Evolutionary conservation across 805 yeast genomes (phyloP).

Genomic region (Kluyveromyces aestuarii): DNA sequence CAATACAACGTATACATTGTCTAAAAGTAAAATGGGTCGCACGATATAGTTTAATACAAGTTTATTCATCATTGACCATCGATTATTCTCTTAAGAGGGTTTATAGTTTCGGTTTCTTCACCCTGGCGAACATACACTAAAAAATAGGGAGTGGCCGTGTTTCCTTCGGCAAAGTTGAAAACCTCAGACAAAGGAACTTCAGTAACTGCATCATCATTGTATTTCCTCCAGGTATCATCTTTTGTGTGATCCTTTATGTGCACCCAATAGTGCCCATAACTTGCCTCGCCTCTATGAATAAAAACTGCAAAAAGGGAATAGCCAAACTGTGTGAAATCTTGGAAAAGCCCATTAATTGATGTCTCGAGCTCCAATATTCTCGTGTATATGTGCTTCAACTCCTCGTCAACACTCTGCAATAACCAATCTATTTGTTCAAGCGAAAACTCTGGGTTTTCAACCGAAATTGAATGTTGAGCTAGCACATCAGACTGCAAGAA

Average conservation of each 20-base stretch:
- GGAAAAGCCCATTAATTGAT: constrained; percentile 52
- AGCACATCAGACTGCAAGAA: constrained; percentile 40
- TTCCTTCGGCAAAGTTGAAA: constrained; percentile 53
- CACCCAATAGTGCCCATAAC: constrained; percentile 96
- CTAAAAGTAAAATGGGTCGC: not conserved
- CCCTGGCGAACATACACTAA: constrained; percentile 73
- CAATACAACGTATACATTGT: not conserved
- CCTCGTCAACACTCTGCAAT: constrained; percentile 38
- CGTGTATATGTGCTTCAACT: constrained; percentile 34
- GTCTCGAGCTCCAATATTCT: constrained; percentile 37
- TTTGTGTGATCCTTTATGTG: constrained; percentile 71
- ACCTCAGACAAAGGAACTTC: constrained; percentile 62
- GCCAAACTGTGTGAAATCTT: constrained; percentile 50
- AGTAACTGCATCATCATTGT: constrained; percentile 91
- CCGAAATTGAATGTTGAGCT: constrained; percentile 36
- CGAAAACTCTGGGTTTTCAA: constrained; percentile 13
- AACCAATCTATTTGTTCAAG: constrained; percentile 33
- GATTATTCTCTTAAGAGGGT: constrained; percentile 52
- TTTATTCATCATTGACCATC: constrained; percentile 1
- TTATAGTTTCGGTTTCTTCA: constrained; percentile 39
- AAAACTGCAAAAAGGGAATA: constrained; percentile 86
- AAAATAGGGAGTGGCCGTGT: constrained; percentile 91
- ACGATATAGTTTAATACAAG: not conserved
- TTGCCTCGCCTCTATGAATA: constrained; percentile 92
- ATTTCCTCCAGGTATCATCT: constrained; percentile 63